Percentiles rank a stretch among this genome's conserved stretches.
phyloP scores from a whole-genome alignment of 2,329 filamentous ascomycete species.

The Pseudopithomyces chartarum region DNA sequence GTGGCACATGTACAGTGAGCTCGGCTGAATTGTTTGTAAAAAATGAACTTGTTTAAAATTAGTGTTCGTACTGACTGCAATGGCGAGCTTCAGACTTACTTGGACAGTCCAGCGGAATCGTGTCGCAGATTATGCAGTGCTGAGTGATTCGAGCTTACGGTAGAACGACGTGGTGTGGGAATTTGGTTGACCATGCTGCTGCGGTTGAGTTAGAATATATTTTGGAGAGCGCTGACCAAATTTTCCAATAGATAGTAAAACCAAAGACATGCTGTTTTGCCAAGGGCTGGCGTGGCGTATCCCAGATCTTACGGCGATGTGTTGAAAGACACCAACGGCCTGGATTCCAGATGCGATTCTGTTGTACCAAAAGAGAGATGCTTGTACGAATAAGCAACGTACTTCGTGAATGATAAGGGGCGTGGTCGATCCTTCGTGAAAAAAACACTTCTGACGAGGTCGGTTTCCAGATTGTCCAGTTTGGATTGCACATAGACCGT shows the following conservation, averaged over 20 bases:
- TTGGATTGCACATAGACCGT: background rate
- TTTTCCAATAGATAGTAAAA: background rate
- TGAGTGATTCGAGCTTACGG: background rate
- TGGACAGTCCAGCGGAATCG: background rate
- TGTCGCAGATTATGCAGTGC: background rate
- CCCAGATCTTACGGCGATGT: background rate
- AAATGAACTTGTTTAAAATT: background rate
- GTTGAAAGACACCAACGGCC: background rate
- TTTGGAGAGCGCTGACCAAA: conserved; percentile 20
- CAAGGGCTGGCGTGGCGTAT: conserved; percentile 1
- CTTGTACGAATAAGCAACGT: background rate
- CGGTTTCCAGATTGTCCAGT: background rate
- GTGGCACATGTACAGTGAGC: background rate
- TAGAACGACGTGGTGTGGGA: conserved; percentile 4
- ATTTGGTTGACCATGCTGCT: background rate
- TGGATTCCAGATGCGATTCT: background rate
- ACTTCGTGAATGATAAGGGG: background rate
- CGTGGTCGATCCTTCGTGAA: background rate
- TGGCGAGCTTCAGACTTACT: background rate
- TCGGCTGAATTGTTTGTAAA: background rate
- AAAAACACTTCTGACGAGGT: background rate
- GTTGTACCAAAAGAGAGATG: background rate
- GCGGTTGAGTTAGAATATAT: conserved; percentile 14
- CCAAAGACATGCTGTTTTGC: background rate
- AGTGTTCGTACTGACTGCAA: background rate